Evolutionary conservation across 306 rosid genomes (phyloP).

Genomic region (Vigna angularis): DNA sequence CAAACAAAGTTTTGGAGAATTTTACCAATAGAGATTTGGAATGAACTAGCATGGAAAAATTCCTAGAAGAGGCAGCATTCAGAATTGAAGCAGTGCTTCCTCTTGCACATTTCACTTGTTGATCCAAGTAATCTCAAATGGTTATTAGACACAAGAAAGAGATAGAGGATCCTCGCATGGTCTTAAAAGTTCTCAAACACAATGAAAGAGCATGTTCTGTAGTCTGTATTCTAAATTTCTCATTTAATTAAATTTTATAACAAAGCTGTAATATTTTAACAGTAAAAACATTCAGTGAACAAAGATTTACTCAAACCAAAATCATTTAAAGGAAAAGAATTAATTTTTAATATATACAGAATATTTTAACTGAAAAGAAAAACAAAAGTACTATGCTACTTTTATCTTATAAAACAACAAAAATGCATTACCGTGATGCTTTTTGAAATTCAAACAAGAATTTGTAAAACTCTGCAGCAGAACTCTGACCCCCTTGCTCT

Average conservation of each 20-base stretch:
- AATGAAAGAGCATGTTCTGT: not conserved
- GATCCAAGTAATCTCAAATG: not conserved
- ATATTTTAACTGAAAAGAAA: constrained; percentile 26
- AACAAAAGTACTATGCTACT: not conserved
- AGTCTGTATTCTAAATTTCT: not conserved
- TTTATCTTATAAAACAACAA: not conserved
- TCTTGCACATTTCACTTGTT: not conserved
- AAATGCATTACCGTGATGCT: constrained; percentile 72
- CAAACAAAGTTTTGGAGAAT: not conserved
- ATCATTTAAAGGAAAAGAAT: not conserved
- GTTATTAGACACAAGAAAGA: not conserved
- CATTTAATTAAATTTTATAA: not conserved
- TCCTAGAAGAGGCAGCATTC: not conserved
- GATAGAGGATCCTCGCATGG: not conserved
- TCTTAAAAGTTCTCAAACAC: constrained; percentile 8
- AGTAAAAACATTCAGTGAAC: constrained; percentile 5
- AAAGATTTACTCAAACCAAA: constrained; percentile 8
- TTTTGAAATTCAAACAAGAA: constrained; percentile 85
- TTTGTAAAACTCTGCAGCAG: constrained; percentile 63
- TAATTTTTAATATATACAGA: constrained; percentile 10
- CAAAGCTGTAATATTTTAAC: not conserved
- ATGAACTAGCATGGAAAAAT: not conserved
- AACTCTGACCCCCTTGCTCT: constrained; percentile 71
- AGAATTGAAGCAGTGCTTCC: constrained; percentile 2
- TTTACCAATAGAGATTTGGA: not conserved